These are phyloP conservation scores for Jimgerdemannia flammicorona DNA, from an alignment of 192 early-diverging fungal species.

Conservation along the genomic window DNA sequence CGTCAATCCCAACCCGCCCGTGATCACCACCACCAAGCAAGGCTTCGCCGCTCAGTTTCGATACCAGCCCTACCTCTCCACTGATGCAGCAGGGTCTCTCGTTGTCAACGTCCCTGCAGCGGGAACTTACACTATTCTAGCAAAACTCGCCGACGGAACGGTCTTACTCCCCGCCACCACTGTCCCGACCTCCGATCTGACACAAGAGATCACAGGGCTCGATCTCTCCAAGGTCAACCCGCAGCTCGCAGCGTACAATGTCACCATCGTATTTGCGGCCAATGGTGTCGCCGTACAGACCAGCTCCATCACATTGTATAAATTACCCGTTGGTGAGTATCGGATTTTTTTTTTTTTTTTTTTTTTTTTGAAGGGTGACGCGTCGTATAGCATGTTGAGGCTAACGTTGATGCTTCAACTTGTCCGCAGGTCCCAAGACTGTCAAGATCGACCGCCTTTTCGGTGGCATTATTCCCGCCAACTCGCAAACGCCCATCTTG, in stretches of 20 bases:
- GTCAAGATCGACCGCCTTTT: constrained; percentile 18
- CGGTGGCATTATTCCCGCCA: constrained; percentile 15
- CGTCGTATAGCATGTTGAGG: background rate
- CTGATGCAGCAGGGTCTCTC: constrained; percentile 7
- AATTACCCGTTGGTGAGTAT: constrained; percentile 6
- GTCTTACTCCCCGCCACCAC: constrained; percentile 3
- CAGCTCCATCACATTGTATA: background rate
- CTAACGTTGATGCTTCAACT: background rate
- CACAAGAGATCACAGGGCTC: background rate
- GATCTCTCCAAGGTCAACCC: constrained; percentile 4
- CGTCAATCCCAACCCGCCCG: background rate
- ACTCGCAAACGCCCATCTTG: background rate
- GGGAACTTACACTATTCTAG: background rate
- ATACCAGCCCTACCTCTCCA: constrained; percentile 9
- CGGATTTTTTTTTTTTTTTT: background rate
- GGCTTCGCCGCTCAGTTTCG: constrained; percentile 6
- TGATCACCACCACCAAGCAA: background rate
- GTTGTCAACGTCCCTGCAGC: constrained; percentile 1
- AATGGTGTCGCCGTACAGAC: background rate
- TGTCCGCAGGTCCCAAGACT: constrained; percentile 14
- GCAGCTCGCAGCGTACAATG: constrained; percentile 3
- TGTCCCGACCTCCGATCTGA: background rate
- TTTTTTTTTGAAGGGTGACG: background rate
- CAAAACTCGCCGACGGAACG: constrained; percentile 3
- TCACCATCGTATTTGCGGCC: constrained; percentile 2